A percentile compares a stretch with the other conserved stretches of the same genome.
Conservation (phyloP, 2,329 filamentous ascomycete genomes). For the Aspergillus ochraceoroseus region DNA sequence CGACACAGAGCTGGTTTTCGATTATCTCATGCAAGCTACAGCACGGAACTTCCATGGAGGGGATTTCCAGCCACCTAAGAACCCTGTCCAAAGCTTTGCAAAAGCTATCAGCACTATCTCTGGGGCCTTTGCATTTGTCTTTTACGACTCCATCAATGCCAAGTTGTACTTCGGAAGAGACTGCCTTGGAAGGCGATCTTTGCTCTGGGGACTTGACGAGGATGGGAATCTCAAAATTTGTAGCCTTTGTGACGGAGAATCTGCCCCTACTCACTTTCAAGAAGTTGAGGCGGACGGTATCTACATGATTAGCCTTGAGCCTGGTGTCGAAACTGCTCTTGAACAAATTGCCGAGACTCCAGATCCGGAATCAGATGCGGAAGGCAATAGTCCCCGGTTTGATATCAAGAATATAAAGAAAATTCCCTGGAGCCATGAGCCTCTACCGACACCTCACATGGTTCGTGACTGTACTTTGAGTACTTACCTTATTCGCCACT, state of each 20-base stretch:
- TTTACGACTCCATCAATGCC: slow-evolving; percentile 60
- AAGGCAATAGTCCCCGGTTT: slow-evolving; percentile 9
- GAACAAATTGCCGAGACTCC: not conserved
- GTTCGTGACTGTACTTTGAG: slow-evolving; percentile 22
- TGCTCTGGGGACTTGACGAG: slow-evolving; percentile 56
- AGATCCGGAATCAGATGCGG: no score
- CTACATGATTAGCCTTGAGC: slow-evolving; percentile 59
- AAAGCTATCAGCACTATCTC: slow-evolving; percentile 58
- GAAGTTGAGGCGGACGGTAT: slow-evolving; percentile 85
- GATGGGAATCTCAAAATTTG: slow-evolving; percentile 57
- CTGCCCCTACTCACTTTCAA: slow-evolving; percentile 52
- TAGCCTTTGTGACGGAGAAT: slow-evolving; percentile 60
- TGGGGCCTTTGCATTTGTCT: slow-evolving; percentile 88
- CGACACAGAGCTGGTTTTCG: slow-evolving; percentile 68
- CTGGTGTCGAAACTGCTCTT: not conserved
- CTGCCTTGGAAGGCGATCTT: slow-evolving; percentile 76
- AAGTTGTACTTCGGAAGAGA: slow-evolving; percentile 80
- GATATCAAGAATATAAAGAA: slow-evolving; percentile 23
- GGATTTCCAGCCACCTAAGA: slow-evolving; percentile 3
- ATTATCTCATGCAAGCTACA: slow-evolving; percentile 50
- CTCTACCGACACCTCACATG: slow-evolving; percentile 20
- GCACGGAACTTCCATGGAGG: slow-evolving; percentile 13
- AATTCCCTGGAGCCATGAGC: slow-evolving; percentile 28
- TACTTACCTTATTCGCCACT: no score
- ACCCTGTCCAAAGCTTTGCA: slow-evolving; percentile 28